Evolutionary conservation across 2,329 filamentous ascomycete genomes (phyloP), one percentile per base, ranked within the genome.

Genomic region (Paracorniculantispora psalliotae): DNA sequence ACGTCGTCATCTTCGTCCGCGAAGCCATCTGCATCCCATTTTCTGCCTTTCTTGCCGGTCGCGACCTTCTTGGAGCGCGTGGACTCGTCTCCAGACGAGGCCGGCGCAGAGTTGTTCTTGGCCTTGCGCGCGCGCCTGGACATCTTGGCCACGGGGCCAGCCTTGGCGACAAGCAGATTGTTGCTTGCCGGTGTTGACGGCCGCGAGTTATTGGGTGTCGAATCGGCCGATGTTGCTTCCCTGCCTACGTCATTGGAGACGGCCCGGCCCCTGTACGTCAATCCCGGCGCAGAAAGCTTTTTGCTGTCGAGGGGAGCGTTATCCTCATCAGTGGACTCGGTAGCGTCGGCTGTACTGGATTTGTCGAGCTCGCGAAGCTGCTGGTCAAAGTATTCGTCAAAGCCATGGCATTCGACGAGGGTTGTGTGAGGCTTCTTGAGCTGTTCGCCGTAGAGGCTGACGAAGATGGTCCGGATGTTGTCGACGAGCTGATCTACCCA

Each of bases 401-500:
- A 99, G 53, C 84, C 82, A 55, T 79, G 72, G 75, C 92, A 96
- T 70, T 92, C 85, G 59, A 94, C 81, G 23, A 90, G 80, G 57
- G 89, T 91, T 12, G 87, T 90, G 70, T 93, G 84, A 26, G 89
- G 84, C 66, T 90, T 90, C 71, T 86, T 92, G 58, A 99, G 78
- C 72, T 96, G 89, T 60, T 94, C 88, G 65, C 87, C 90, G 72
- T 97, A 99, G 28, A 97, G 81, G 64, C 92, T 90, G 65, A 94
- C 82, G 70, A 97, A 99, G 35, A 99, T 87, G 10, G 90, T 92
- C 71, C 88, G 91, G 68, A 97, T 91, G 68, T 97, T 96, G 69
- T 97, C 93, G 65, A 99, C 86, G 50, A 99, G 87, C 72, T 94
- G 92, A 74, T 99, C 94, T 64, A 97, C 91, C 94, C 96, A 99